Conservation (phyloP, 306 rosid genomes). For the Casuarina glauca region DNA sequence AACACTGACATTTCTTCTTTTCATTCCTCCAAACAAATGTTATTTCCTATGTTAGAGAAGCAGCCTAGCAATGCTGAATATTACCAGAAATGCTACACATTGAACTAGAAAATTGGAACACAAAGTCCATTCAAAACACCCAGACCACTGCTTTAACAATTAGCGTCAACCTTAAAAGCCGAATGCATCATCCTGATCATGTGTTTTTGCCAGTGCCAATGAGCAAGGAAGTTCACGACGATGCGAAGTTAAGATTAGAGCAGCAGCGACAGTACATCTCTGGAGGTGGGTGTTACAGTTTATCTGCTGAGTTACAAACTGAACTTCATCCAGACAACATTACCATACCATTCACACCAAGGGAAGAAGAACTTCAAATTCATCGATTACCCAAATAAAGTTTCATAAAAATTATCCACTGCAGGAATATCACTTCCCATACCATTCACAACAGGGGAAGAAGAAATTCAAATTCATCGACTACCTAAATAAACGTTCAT, state of each 20-base stretch:
- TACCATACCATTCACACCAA: not conserved
- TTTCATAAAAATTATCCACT: not conserved
- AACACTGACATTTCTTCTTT: not conserved
- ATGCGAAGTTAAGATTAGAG: not conserved
- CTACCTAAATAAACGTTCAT: not conserved
- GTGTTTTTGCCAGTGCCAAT: too few relatives aligned
- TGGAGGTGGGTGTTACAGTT: not conserved
- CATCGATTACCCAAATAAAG: not conserved
- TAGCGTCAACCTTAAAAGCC: not conserved
- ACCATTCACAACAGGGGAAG: not conserved
- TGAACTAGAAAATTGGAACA: not conserved
- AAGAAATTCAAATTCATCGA: not conserved
- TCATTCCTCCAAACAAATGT: not conserved
- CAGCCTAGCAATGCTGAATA: not conserved
- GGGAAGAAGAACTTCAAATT: not conserved
- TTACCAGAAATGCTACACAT: not conserved
- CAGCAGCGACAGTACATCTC: not conserved
- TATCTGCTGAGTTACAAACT: not conserved
- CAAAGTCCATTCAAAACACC: not conserved
- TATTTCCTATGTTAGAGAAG: not conserved
- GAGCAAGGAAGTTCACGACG: not conserved
- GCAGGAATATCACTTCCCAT: not conserved
- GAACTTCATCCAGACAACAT: not conserved
- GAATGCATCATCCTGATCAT: not conserved
- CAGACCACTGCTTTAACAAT: not conserved